Evolutionary conservation across 345 rosid genomes (phyloP).

Genomic region (Camelina sativa): DNA sequence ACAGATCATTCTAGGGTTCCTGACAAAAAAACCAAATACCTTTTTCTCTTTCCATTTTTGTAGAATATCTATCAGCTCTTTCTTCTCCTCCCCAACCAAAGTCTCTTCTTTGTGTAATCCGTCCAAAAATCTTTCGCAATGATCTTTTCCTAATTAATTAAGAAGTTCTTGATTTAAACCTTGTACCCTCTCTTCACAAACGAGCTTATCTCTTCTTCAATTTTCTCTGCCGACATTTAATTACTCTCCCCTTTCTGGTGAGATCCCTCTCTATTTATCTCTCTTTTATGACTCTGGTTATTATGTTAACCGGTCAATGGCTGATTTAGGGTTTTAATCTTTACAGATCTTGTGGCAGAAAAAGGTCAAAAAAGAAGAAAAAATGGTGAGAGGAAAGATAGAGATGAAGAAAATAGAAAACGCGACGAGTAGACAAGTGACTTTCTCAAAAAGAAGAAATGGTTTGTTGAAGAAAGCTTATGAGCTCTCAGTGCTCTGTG

Average conservation of each 20-base stretch:
- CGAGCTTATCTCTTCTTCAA: conserved; percentile 16
- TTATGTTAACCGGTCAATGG: background rate
- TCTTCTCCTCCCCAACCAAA: background rate
- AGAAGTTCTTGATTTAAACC: background rate
- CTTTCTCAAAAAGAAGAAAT: conserved; percentile 46
- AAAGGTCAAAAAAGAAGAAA: conserved; percentile 27
- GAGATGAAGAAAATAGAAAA: conserved; percentile 50
- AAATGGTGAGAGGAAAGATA: conserved; percentile 48
- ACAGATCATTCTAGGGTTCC: conserved; percentile 42
- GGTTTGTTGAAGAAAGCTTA: conserved; percentile 49
- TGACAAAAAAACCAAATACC: conserved; percentile 2
- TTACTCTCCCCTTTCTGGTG: conserved; percentile 12
- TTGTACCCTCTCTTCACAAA: background rate
- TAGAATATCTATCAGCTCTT: conserved; percentile 14
- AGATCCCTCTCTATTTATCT: conserved; percentile 17
- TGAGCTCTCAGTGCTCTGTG: conserved; percentile 47
- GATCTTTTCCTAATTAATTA: background rate
- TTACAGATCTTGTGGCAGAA: conserved; percentile 36
- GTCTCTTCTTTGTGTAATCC: background rate
- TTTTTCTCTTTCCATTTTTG: conserved; percentile 41
- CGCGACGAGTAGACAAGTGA: conserved; percentile 44
- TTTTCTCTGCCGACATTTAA: conserved; percentile 9
- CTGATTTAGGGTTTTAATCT: conserved; percentile 27
- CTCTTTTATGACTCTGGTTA: conserved; percentile 3
- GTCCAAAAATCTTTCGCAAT: conserved; percentile 2